Base-by-base conservation (phyloP, 192 early-diverging fungal genomes). In the Backusella mclennaniae region DNA sequence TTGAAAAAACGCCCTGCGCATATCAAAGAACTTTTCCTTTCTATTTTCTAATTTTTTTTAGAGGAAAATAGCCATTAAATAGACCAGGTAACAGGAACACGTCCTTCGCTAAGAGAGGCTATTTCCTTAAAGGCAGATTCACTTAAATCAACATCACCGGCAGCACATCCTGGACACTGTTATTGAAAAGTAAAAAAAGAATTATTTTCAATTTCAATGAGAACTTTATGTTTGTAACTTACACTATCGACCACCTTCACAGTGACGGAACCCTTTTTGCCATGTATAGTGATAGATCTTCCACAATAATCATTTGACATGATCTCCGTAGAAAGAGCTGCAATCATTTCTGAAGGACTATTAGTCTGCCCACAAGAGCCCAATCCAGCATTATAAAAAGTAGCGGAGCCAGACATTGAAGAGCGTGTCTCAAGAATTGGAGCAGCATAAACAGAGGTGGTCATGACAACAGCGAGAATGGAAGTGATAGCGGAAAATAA, bases 141-240 rank as follows among this genome's bases (percentile, higher is more conserved):
- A 23, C 53, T 41, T 49, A 84, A 56, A 69, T 85, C 83, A 76
- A 84, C 46, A 63, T 80, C 73, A 12, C 77, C 67, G 5, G 74
- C 36, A 6, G 42, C 41, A 70, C 86, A 87, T 70, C 52, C 80
- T 38, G 86, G 86, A 77, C 86, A 87, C 12, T 79, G 80, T 49
- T 49, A n/a, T 49, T 49, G 4, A n/a, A 49, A 49, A 49, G 0
- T 0, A 49, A 44, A 44, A 44, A 49, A n/a, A 49, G 6, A n/a
- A 6, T 49, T 49, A 49, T 49, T 19, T 49, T 49, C 46, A 49
- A 49, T 49, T 49, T n/a, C 19, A 49, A n/a, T 49, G 15, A 49
- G 46, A n/a, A 49, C 6, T 49, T 49, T 49, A 49, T 49, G 19
- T 49, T 19, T 19, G 17, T 6, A 49, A 49, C 46, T 49, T 49